Base-by-base conservation (phyloP, 2,329 filamentous ascomycete species). In the Arthrobotrys conoides region DNA sequence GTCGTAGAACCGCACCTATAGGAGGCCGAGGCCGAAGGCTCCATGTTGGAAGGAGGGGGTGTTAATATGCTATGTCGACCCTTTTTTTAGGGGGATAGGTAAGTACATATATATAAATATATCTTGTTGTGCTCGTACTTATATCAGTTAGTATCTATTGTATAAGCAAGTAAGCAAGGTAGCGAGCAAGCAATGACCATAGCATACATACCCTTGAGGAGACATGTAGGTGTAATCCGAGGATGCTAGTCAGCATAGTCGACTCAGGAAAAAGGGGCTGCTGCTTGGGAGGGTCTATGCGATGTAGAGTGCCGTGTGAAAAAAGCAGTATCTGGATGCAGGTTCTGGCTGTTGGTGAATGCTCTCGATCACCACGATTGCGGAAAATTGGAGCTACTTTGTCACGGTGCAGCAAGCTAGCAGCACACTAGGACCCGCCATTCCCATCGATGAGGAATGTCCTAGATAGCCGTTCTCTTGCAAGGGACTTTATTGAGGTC, bases 321-420 rank as follows among this genome's bases (percentile, higher is more conserved):
- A 71, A 65, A 71, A 71, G 57, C 20, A 65, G 69, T 63, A 65
- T 71, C 69, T 71, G 59, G 69, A 71, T 71, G 69, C 69, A 71
- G 69, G 27, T 59, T 61, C 57, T 12, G 46, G 20, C 33, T 49
- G 53, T 30, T 22, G 30, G 18, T 48, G 51, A 53, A 49, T 27
- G 20, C 27, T 38, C 55, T 64, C 16, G 57, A 65, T 71, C 59
- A 71, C 69, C 70, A 67, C 33, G 20, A 63, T 66, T 63, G 55
- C 59, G 64, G 53, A 66, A 65, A 49, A 73, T 33, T 65, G 18
- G 57, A 33, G 57, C 44, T 55, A 51, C 44, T 57, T 59, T 64
- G 33, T 38, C 33, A 64, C 36, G 36, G 24, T 61, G 57, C 57
- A 61, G 57, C 57, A 44, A 36, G 57, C 57, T 61, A 61, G 57